Evolutionary conservation across 2,329 filamentous ascomycete species (phyloP).

Genomic region (Lachnellula hyalina): DNA sequence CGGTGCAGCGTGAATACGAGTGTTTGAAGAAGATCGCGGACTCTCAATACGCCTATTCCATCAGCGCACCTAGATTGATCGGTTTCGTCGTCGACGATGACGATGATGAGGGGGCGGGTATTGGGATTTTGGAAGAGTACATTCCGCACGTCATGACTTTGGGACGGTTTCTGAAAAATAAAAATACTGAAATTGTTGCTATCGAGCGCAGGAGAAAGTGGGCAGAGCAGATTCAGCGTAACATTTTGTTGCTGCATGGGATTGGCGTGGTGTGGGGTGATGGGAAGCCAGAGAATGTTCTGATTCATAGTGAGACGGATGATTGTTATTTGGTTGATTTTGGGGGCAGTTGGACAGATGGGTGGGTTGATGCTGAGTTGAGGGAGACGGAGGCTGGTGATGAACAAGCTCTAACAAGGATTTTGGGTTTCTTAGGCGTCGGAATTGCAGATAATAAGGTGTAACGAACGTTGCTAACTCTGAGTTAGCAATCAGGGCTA

Average conservation of each 20-base stretch:
- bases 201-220: conserved; percentile 13
- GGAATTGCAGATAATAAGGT: not conserved
- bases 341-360: conserved; percentile 20
- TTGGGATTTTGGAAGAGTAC: conserved; percentile 19
- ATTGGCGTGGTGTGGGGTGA: conserved; percentile 22
- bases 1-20: conserved; percentile 19
- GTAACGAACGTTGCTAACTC: too few relatives aligned
- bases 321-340: conserved; percentile 23
- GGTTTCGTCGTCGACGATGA: conserved; percentile 3
- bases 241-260: conserved; percentile 15
- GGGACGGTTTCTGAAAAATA: not conserved
- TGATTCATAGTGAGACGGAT: conserved; percentile 15
- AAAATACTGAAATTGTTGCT: conserved; percentile 1
- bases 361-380: conserved; percentile 18
- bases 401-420: conserved; percentile 11
- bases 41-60: conserved; percentile 10
- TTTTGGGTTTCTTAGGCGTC: conserved; percentile 5
- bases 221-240: conserved; percentile 12
- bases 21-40: conserved; percentile 12
- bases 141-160: conserved; percentile 8
- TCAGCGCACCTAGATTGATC: conserved; percentile 9
- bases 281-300: conserved; percentile 22
- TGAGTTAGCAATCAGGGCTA: too few relatives aligned
- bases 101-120: conserved; percentile 9
- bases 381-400: conserved; percentile 15